A percentile compares a stretch with the other conserved stretches of the same genome.
Evolutionary conservation across 352 stramenopile genomes (phyloP).

Genomic region (Phytophthora macrochlamydospora): DNA sequence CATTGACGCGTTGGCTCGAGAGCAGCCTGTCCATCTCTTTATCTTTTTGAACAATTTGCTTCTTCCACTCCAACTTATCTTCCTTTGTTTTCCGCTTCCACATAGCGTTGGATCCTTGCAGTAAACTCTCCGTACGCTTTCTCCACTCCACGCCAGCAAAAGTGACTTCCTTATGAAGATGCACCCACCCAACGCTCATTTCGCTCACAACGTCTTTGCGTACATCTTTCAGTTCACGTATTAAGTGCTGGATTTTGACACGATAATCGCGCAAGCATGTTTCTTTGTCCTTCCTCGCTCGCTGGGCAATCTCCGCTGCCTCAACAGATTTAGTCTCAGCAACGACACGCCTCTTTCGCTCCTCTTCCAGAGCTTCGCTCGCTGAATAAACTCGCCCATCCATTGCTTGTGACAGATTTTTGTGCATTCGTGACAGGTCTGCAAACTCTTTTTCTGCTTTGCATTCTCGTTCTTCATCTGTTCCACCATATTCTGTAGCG

Average conservation of each 20-base stretch:
- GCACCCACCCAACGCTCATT: slow-evolving; percentile 32
- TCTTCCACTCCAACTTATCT: slow-evolving; percentile 55
- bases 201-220: slow-evolving; percentile 36
- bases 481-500: slow-evolving; percentile 33
- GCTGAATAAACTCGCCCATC: slow-evolving; percentile 20
- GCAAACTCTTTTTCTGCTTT: slow-evolving; percentile 68
- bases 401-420: slow-evolving; percentile 63
- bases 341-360: slow-evolving; percentile 28
- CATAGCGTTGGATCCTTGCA: slow-evolving; percentile 22
- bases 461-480: slow-evolving; percentile 36
- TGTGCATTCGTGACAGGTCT: slow-evolving; percentile 70
- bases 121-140: slow-evolving; percentile 26
- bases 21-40: slow-evolving; percentile 54
- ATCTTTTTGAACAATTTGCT: slow-evolving; percentile 45
- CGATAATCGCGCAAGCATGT: slow-evolving; percentile 32
- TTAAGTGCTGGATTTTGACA: slow-evolving; percentile 34
- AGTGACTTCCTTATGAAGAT: slow-evolving; percentile 40
- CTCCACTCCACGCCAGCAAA: slow-evolving; percentile 25
- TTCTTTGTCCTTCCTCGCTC: slow-evolving; percentile 29
- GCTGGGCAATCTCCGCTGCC: slow-evolving; percentile 32
- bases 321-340: slow-evolving; percentile 33
- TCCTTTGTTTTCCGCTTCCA: slow-evolving; percentile 34
- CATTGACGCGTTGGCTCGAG: slow-evolving; percentile 47
- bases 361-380: slow-evolving; percentile 40
- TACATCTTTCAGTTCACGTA: slow-evolving; percentile 38